These are phyloP conservation scores for Euphorbia tirucalli DNA, from an alignment of 345 rosid species.

Conservation along the genomic window DNA sequence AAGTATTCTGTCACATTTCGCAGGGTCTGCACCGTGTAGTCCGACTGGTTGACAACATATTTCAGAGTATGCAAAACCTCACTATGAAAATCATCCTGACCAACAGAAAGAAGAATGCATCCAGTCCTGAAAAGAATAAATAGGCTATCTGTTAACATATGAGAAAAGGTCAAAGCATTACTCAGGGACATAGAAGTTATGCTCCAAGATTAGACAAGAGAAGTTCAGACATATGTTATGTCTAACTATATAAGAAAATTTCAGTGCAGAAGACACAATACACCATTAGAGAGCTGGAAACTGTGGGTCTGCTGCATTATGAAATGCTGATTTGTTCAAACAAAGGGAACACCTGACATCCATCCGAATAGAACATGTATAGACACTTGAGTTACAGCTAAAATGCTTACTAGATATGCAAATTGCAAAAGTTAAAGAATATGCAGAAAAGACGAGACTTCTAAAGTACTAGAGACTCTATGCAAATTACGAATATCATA, in stretches of 20 bases:
- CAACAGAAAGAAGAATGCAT: conserved; percentile 86
- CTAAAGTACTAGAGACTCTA: not conserved
- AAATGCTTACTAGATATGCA: not conserved
- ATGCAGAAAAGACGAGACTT: not conserved
- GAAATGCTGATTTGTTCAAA: not conserved
- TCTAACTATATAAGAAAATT: not conserved
- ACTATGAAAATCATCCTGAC: conserved; percentile 76
- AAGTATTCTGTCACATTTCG: conserved; percentile 84
- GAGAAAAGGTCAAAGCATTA: not conserved
- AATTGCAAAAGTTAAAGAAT: not conserved
- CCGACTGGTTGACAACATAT: conserved; percentile 90
- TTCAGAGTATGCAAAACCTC: conserved; percentile 74
- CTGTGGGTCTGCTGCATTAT: too few species aligned
- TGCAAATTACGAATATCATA: not conserved
- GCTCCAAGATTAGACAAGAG: not conserved
- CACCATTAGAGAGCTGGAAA: not conserved
- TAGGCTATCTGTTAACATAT: conserved; percentile 12
- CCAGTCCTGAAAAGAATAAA: conserved; percentile 55
- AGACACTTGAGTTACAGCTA: not conserved
- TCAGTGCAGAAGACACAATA: not conserved
- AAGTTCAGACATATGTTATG: not conserved
- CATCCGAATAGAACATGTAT: not conserved
- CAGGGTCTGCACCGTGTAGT: conserved; percentile 79
- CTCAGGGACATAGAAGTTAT: not conserved
- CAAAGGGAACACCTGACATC: not conserved